Percentiles rank a stretch among this genome's conserved stretches.
phyloP scores from a whole-genome alignment of 805 yeast genomes.

The Teunomyces gatunensis region DNA sequence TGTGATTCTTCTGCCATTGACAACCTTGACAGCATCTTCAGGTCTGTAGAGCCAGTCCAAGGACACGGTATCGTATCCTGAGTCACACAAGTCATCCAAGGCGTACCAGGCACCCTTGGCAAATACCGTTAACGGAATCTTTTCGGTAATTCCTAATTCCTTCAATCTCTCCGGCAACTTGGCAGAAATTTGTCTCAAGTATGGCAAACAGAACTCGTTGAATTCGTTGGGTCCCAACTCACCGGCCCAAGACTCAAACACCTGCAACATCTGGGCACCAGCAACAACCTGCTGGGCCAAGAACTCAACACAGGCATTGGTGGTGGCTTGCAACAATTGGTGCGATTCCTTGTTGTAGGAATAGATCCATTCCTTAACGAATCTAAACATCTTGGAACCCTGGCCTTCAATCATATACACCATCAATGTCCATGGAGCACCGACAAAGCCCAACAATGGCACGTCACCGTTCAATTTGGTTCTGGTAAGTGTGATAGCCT shows the following conservation, averaged over 20 bases:
- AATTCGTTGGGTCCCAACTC: constrained; percentile 91
- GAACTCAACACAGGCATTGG: constrained; percentile 89
- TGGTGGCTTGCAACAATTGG: constrained; percentile 66
- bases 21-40: constrained; percentile 72
- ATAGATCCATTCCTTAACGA: constrained; percentile 90
- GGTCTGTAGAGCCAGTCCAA: constrained; percentile 92
- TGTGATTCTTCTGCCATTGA: constrained; percentile 68
- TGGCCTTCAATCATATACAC: constrained; percentile 98
- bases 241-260: constrained; percentile 98
- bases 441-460: constrained; percentile 92
- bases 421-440: constrained; percentile 97
- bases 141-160: constrained; percentile 68
- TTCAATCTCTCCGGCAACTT: constrained; percentile 65
- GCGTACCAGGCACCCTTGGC: constrained; percentile 99
- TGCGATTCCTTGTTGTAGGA: constrained; percentile 72
- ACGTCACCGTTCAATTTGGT: constrained; percentile 83
- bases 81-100: constrained; percentile 72
- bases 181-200: constrained; percentile 69
- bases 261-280: constrained; percentile 97
- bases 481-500: constrained; percentile 90
- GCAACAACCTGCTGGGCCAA: constrained; percentile 93
- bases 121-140: constrained; percentile 83
- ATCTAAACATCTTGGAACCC: constrained; percentile 87
- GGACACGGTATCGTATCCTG: constrained; percentile 85
- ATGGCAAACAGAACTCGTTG: constrained; percentile 84